Evolutionary conservation across 1,284 basidiomycete genomes (phyloP).

Genomic region (Boletus sp.): DNA sequence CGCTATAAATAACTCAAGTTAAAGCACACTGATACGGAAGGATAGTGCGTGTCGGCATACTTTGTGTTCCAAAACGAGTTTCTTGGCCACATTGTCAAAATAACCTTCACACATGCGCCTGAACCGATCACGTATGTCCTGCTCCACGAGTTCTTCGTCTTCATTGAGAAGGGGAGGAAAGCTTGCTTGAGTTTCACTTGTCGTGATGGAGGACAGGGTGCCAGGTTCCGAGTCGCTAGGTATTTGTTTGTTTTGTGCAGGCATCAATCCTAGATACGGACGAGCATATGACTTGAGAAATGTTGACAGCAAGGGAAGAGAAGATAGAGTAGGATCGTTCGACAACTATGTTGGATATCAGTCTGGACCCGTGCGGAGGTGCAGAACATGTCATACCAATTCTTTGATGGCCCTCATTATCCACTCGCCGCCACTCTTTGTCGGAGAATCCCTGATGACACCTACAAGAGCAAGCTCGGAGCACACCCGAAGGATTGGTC

Average conservation of each 20-base stretch:
- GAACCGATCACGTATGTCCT: constrained; percentile 83
- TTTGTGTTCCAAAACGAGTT: constrained; percentile 86
- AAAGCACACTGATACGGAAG: not conserved
- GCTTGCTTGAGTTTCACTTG: constrained; percentile 35
- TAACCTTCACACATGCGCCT: constrained; percentile 91
- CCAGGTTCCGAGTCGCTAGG: constrained; percentile 50
- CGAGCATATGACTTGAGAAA: constrained; percentile 84
- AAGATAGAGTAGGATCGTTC: constrained; percentile 81
- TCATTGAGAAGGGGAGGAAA: constrained; percentile 47
- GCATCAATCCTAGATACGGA: constrained; percentile 72
- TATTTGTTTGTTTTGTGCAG: constrained; percentile 56
- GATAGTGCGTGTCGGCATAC: constrained; percentile 42
- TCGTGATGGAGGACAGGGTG: constrained; percentile 44
- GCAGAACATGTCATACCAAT: constrained; percentile 52
- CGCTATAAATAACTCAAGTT: constrained; percentile 46
- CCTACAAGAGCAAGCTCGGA: constrained; percentile 89
- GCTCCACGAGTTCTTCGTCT: constrained; percentile 74
- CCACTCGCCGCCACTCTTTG: constrained; percentile 78
- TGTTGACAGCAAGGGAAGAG: constrained; percentile 77
- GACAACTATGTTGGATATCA: constrained; percentile 55
- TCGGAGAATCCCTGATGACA: constrained; percentile 64
- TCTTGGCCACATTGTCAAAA: constrained; percentile 88
- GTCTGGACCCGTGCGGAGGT: not conserved
- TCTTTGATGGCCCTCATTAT: constrained; percentile 79
- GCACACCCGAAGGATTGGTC: constrained; percentile 81